Base-by-base conservation (phyloP, 129 eudicot species). In the Tanacetum coccineum region DNA sequence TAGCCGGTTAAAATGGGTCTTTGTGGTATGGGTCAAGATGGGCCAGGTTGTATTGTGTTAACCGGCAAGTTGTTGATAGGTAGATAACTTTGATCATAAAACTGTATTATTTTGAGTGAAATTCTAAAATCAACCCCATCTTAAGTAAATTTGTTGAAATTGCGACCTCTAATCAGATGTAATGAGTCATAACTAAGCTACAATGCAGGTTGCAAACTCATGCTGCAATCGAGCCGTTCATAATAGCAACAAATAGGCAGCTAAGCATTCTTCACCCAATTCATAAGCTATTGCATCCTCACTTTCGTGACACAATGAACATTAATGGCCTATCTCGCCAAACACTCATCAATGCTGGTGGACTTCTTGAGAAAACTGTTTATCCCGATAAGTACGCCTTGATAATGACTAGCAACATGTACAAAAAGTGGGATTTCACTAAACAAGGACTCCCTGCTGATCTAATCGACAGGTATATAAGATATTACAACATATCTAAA, bases 221-320 rank as follows among this genome's bases (percentile, higher is more conserved):
- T 76, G 90, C 95, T 62, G 61, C 81, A n/a, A 84, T 82, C 3
- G 97, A 90, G 83, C 97, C 97, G 19, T 86, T 90, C 74, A 65
- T 87, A 13, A 87, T 90, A 10, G 97, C 97, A 59, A 86, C 95
- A 58, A 87, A 90, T 49, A 78, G 97, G 74, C 97, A 87, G 63
- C 86, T 90, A 51, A 90, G 97, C 36, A 62, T 82, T 60, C 74
- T 90, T 57, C 97, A 90, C 66, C 97, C 97, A 2, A 80, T 90
- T 60, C 76, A 81, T 55, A 90, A 90, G 88, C 97, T 90, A 53
- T 64, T 90, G 75, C 97, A 90, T 74, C 97, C 97, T 67, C 97
- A 90, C 54, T 90, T 81, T 71, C 82, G 85, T 7, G 97, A 90
- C 26, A 90, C 97, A n/a, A 84, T 87, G 91, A 80, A 87, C 68